phyloP scores from a whole-genome alignment of 1,284 basidiomycete species.

The Acaromyces ingoldii region DNA sequence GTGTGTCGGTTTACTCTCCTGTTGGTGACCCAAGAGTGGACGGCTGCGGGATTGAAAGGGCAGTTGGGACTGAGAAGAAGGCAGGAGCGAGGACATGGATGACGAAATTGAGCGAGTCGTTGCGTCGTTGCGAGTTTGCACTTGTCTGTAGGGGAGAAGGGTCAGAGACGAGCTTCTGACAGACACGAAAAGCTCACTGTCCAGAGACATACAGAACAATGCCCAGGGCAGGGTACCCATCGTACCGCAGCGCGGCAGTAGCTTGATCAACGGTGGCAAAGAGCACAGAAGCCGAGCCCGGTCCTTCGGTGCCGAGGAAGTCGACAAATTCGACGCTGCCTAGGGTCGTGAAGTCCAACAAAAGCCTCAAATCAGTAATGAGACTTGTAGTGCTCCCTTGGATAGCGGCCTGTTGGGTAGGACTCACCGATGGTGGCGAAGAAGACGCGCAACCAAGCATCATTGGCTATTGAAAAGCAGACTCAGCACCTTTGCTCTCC shows the following conservation, averaged over 20 bases:
- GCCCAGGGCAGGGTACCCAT: constrained; percentile 14
- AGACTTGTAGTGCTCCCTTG: no score
- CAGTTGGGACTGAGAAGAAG: no score
- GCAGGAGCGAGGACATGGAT: no score
- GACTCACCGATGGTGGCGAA: constrained; percentile 15
- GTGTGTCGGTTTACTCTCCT: constrained; percentile 2
- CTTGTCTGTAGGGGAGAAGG: constrained; percentile 1
- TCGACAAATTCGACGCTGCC: constrained; percentile 6
- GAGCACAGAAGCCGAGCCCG: constrained; percentile 4
- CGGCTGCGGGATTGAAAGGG: no score
- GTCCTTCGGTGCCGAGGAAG: neutral
- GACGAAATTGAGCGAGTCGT: no score
- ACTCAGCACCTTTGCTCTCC: neutral
- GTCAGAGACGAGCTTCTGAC: neutral
- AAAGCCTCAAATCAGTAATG: neutral
- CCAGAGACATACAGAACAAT: constrained; percentile 9
- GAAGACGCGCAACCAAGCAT: constrained; percentile 12
- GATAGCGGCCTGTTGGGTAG: neutral
- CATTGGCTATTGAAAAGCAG: constrained; percentile 9
- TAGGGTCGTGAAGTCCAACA: no score
- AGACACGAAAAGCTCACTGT: neutral
- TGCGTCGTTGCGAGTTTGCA: neutral
- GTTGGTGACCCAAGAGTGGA: no score
- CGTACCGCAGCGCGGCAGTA: constrained; percentile 3
- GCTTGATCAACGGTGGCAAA: constrained; percentile 15